Conservation (phyloP, 495 filamentous ascomycete genomes). For the Aspergillus campestris region DNA sequence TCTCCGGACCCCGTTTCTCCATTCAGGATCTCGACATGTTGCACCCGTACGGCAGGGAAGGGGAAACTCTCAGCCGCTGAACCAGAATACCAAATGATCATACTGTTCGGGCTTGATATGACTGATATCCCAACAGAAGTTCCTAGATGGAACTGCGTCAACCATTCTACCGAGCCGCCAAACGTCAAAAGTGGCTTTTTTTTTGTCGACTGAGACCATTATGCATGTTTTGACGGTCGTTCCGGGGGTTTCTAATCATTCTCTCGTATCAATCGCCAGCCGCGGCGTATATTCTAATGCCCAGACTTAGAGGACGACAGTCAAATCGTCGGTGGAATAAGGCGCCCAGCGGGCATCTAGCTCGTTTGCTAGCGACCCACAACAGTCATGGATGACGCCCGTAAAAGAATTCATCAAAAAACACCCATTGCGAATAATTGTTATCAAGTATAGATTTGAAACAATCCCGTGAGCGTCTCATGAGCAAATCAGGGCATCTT, state of each 20-base stretch:
- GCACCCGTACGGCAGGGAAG: background rate
- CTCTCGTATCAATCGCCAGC: slow-evolving; percentile 1
- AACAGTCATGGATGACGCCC: background rate
- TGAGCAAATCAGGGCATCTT: slow-evolving; percentile 1
- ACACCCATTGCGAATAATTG: background rate
- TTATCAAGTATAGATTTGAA: background rate
- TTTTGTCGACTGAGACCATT: background rate
- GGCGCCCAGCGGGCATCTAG: background rate
- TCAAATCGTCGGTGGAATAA: background rate
- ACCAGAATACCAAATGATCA: no score
- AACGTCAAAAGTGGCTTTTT: background rate
- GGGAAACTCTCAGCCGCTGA: background rate
- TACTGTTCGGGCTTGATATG: no score
- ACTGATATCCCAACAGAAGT: no score
- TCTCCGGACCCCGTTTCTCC: background rate
- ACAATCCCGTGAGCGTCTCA: background rate
- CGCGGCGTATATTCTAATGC: background rate
- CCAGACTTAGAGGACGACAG: background rate
- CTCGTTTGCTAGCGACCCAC: background rate
- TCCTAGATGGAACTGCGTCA: background rate
- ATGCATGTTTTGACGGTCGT: slow-evolving; percentile 1
- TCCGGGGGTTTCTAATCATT: slow-evolving; percentile 1
- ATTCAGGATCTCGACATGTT: background rate
- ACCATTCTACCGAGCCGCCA: background rate
- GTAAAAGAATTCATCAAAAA: background rate